A percentile compares a stretch with the other conserved stretches of the same genome.
Evolutionary conservation across 1,284 basidiomycete genomes (phyloP).

Genomic region (Peniophora sp.): DNA sequence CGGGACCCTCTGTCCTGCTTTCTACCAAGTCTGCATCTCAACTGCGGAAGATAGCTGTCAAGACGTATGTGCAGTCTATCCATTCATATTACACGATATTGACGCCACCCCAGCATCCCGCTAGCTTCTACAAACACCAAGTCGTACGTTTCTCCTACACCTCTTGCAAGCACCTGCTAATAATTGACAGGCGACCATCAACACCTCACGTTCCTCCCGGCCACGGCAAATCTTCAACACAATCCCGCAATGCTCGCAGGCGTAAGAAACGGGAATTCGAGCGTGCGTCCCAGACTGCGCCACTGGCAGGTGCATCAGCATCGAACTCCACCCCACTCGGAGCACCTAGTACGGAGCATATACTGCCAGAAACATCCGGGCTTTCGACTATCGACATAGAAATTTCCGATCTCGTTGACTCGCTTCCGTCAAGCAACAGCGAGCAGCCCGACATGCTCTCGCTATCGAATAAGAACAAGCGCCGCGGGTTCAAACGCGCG

Average conservation of each 20-base stretch:
- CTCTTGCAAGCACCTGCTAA: not conserved
- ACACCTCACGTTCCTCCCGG: constrained; percentile 45
- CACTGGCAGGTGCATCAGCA: constrained; percentile 10
- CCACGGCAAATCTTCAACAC: constrained; percentile 58
- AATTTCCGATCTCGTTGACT: no score
- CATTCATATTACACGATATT: no score
- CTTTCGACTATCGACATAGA: no score
- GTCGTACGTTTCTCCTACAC: not conserved
- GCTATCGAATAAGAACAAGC: constrained; percentile 68
- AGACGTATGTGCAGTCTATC: no score
- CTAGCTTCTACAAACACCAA: no score
- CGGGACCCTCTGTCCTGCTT: constrained; percentile 13
- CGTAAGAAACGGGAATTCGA: constrained; percentile 37
- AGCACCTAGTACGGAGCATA: not conserved
- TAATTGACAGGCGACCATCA: constrained; percentile 5
- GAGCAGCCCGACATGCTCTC: constrained; percentile 40
- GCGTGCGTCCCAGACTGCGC: constrained; percentile 12
- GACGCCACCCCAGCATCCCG: no score
- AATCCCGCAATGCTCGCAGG: constrained; percentile 52
- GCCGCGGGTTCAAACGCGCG: constrained; percentile 52
- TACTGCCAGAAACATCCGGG: no score
- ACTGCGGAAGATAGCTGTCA: not conserved
- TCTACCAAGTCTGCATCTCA: constrained; percentile 14
- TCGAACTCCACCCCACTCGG: constrained; percentile 31
- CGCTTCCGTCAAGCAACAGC: no score